Evolutionary conservation across 2,329 filamentous ascomycete species (phyloP).

Genomic region (Capronia coronata): DNA sequence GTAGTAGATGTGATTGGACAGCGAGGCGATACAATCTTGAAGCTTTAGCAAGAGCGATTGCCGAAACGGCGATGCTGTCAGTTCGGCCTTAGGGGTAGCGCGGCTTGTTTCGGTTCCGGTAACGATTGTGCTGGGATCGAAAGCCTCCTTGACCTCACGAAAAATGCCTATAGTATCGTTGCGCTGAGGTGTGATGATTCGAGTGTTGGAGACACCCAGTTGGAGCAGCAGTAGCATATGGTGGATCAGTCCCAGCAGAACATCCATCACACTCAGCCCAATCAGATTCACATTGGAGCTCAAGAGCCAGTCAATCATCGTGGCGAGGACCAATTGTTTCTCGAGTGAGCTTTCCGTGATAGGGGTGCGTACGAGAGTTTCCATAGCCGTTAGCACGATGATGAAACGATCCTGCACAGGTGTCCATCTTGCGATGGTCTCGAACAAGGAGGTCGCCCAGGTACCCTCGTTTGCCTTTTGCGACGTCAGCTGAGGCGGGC

Average conservation of each 20-base stretch:
- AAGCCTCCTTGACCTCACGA: slow-evolving; percentile 26
- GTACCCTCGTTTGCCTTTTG: slow-evolving; percentile 48
- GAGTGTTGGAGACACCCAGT: slow-evolving; percentile 44
- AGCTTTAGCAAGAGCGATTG: slow-evolving; percentile 63
- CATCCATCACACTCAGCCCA: slow-evolving; percentile 91
- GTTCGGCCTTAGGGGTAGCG: slow-evolving; percentile 29
- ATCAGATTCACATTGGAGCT: slow-evolving; percentile 89
- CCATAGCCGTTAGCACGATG: slow-evolving; percentile 75
- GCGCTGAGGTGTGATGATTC: slow-evolving; percentile 34
- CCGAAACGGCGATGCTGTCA: slow-evolving; percentile 48
- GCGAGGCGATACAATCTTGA: slow-evolving; percentile 76
- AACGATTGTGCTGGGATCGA: slow-evolving; percentile 23
- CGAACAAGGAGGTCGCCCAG: slow-evolving; percentile 79
- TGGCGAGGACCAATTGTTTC: slow-evolving; percentile 67
- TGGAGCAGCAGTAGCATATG: slow-evolving; percentile 75
- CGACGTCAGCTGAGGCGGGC: slow-evolving; percentile 45
- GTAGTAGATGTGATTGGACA: slow-evolving; percentile 95
- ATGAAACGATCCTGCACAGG: slow-evolving; percentile 92
- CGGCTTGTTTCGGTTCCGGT: slow-evolving; percentile 8
- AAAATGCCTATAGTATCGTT: slow-evolving; percentile 32
- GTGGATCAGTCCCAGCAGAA: slow-evolving; percentile 75
- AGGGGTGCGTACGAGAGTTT: slow-evolving; percentile 62
- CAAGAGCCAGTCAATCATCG: slow-evolving; percentile 73
- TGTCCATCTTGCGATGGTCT: slow-evolving; percentile 75
- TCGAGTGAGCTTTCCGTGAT: slow-evolving; percentile 64